Evolutionary conservation across 1,139 yeast species (phyloP).

Genomic region (Groenewaldozyma sp.): DNA sequence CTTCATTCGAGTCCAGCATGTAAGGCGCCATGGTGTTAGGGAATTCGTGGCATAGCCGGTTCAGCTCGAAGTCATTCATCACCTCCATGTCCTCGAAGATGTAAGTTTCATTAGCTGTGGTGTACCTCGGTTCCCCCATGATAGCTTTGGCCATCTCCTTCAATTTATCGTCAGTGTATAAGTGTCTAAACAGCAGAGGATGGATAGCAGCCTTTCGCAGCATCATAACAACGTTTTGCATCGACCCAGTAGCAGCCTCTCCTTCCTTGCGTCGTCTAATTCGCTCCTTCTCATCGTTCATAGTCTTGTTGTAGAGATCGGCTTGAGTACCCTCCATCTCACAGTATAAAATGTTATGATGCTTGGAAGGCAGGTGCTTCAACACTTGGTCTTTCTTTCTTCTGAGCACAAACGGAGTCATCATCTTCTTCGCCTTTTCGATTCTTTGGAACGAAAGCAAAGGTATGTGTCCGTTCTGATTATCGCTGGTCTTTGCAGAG

Average conservation of each 20-base stretch:
- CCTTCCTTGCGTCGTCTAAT: constrained; percentile 4
- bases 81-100: constrained; percentile 91
- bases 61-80: constrained; percentile 89
- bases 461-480: constrained; percentile 52
- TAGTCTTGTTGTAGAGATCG: constrained; percentile 39
- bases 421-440: constrained; percentile 89
- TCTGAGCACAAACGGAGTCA: constrained; percentile 93
- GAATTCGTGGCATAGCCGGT: constrained; percentile 62
- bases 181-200: constrained; percentile 79
- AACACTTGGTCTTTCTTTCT: constrained; percentile 88
- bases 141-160: constrained; percentile 65
- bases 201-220: constrained; percentile 92
- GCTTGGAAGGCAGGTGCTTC: constrained; percentile 74
- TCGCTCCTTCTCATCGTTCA: constrained; percentile 25
- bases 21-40: constrained; percentile 53
- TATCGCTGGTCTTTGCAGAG: constrained; percentile 57
- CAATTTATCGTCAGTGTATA: constrained; percentile 47
- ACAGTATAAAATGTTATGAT: constrained; percentile 55
- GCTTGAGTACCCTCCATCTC: constrained; percentile 51
- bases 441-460: constrained; percentile 85
- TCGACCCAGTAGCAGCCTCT: constrained; percentile 23
- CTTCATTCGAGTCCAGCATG: constrained; percentile 44
- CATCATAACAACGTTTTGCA: constrained; percentile 84
- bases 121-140: constrained; percentile 73
- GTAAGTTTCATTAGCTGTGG: constrained; percentile 59